Base-by-base conservation (phyloP, 768 basidiomycete genomes). In the Hemileccinum impolitum region DNA sequence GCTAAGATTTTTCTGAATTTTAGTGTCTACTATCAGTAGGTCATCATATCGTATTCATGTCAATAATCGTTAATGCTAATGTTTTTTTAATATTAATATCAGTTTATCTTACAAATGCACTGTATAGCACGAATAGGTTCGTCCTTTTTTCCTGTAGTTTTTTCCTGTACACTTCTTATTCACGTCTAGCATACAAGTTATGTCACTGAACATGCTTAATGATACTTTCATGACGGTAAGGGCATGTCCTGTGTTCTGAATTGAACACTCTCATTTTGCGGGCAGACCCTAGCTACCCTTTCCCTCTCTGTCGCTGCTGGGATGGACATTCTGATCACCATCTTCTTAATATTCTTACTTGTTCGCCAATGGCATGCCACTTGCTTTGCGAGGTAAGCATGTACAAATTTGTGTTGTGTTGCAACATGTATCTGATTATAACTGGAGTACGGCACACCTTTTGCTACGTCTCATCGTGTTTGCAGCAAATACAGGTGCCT, bases 401-500 rank as follows among this genome's bases (percentile, higher is more conserved):
- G 13, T 30, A 13, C 12, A 4, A 25, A 7, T 17, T 14, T 25
- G n/a, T 28, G 17, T 10, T 5, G 2, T 17, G n/a, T 41, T 23
- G 26, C 15, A 6, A 37, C 17, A n/a, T 11, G 1, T 2, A 45
- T 15, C 28, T 40, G n/a, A 41, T 39, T 13, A 25, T 30, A 32
- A 59, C 2, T 30, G 3, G 9, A 30, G 57, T 2, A 56, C 50
- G 18, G 32, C 15, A 1, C 34, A 47, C 11, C 2, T 59, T n/a
- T 41, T 58, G 5, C 49, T 49, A 34, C 50, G 49, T 15, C 46
- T 59, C 6, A 41, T 3, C 0, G 7, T 59, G 6, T 55, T 55
- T 23, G 40, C 50, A 1, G 40, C 50, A 8, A 44, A 47, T 17
- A 45, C 50, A 4, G 71, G 78, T 1, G 72, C 80, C 11, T 76